A percentile compares a stretch with the other conserved stretches of the same genome.
These are phyloP conservation scores for Obba rivulosa DNA, from an alignment of 768 basidiomycete species.

Conservation along the genomic window DNA sequence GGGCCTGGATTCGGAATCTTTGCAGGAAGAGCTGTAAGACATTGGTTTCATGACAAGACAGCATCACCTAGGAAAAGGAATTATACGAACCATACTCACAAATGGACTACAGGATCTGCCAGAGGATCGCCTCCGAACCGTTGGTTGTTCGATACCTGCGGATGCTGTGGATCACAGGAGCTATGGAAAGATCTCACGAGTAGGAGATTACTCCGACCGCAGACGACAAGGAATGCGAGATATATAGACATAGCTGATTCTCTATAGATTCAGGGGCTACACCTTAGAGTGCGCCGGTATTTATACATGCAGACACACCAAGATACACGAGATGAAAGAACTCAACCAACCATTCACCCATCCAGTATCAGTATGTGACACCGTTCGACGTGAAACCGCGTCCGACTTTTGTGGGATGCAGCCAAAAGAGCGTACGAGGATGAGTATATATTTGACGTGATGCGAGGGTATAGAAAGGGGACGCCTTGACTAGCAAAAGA, in stretches of 20 bases:
- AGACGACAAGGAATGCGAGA: background rate
- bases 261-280: conserved; percentile 29
- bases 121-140: too few relatives aligned
- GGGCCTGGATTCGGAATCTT: too few relatives aligned
- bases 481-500: background rate
- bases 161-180: background rate
- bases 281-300: conserved; percentile 36
- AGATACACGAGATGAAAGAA: conserved; percentile 8
- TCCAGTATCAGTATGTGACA: conserved; percentile 11
- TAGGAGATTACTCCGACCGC: conserved; percentile 18
- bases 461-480: conserved; percentile 11
- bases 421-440: conserved; percentile 14
- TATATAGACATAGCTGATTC: background rate
- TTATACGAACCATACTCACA: too few relatives aligned
- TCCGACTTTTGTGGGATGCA: conserved; percentile 15
- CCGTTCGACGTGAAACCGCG: conserved; percentile 14
- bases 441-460: background rate
- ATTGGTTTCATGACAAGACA: too few relatives aligned
- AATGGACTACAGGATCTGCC: too few relatives aligned
- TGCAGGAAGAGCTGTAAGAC: too few relatives aligned
- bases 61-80: too few relatives aligned
- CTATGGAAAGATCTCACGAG: conserved; percentile 23
- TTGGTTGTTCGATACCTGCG: too few relatives aligned
- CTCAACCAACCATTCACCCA: conserved; percentile 16
- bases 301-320: conserved; percentile 26